A percentile compares a stretch with the other conserved stretches of the same genome.
Conservation (phyloP, 2,329 filamentous ascomycete genomes). For the Sarocladium oryzae region DNA sequence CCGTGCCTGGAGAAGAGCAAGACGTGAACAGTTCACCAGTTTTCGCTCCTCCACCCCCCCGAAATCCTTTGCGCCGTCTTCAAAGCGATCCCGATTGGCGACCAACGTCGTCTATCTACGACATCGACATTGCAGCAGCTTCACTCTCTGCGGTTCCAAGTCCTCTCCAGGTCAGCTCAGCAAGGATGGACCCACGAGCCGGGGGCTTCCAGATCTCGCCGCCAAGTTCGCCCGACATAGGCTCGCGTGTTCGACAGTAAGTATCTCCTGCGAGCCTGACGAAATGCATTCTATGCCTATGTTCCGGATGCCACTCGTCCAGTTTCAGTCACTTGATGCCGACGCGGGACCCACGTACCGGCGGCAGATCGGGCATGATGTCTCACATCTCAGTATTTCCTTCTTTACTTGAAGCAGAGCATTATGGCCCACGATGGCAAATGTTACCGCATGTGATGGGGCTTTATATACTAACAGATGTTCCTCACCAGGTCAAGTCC, state of each 20-base stretch:
- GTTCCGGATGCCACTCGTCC: neutral
- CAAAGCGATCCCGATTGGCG: neutral
- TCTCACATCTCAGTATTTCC: constrained; percentile 8
- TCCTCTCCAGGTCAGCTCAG: constrained; percentile 3
- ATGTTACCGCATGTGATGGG: neutral
- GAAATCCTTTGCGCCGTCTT: constrained; percentile 3
- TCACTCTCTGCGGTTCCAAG: constrained; percentile 5
- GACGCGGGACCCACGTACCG: neutral
- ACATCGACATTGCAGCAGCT: neutral
- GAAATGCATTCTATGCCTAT: neutral
- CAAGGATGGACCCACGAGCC: constrained; percentile 1
- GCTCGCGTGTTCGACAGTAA: constrained; percentile 5
- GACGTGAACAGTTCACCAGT: neutral
- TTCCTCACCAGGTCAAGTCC: constrained; percentile 17
- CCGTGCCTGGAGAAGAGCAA: neutral
- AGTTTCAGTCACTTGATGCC: neutral
- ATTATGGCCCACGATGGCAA: neutral
- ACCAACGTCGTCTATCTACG: constrained; percentile 3
- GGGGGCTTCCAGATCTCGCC: constrained; percentile 3
- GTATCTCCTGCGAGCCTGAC: neutral
- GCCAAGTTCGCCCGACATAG: constrained; percentile 10
- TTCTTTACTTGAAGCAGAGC: neutral
- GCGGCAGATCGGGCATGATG: constrained; percentile 4
- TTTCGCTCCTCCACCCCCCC: neutral
- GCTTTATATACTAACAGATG: constrained; percentile 4